A percentile compares a stretch with the other conserved stretches of the same genome.
These are phyloP conservation scores for Wickerhamiella kurtzmanii DNA, from an alignment of 805 yeast genomes.

Conservation along the genomic window DNA sequence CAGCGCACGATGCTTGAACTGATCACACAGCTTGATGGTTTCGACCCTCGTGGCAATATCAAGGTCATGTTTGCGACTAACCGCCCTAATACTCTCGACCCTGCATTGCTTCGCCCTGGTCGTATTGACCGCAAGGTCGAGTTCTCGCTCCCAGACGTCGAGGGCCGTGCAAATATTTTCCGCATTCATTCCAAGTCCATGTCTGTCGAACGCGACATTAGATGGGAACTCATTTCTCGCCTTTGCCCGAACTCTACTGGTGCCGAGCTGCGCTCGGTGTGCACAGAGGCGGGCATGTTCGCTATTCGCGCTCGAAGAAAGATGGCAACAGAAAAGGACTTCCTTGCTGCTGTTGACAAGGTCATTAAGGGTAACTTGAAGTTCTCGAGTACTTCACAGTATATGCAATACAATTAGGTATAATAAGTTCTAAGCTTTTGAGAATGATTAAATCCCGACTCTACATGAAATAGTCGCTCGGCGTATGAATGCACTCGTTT, in stretches of 20 bases:
- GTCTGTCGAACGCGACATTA: constrained; percentile 93
- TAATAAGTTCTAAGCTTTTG: no score
- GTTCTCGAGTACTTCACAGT: constrained; percentile 91
- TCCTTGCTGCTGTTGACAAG: constrained; percentile 93
- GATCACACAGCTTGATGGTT: constrained; percentile 95
- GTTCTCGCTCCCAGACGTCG: constrained; percentile 89
- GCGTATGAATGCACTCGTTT: no score
- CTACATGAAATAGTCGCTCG: no score
- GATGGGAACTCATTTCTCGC: constrained; percentile 97
- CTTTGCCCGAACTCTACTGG: constrained; percentile 98
- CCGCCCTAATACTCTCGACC: constrained; percentile 95
- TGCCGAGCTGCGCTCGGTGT: constrained; percentile 95
- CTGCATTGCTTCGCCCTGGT: constrained; percentile 95
- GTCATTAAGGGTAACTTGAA: constrained; percentile 97
- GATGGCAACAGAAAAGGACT: constrained; percentile 96
- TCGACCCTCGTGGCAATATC: constrained; percentile 96
- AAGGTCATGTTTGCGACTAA: constrained; percentile 99
- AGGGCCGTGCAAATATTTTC: constrained; percentile 95
- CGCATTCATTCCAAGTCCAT: constrained; percentile 93
- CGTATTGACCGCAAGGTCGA: constrained; percentile 98
- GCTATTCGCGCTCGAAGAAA: constrained; percentile 97
- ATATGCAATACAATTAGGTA: constrained; percentile 95
- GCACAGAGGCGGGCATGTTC: constrained; percentile 99
- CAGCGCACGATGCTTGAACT: constrained; percentile 98
- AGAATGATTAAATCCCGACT: no score